phyloP scores from a whole-genome alignment of 73 alveolate genomes.

The Paraurostyla sp. region DNA sequence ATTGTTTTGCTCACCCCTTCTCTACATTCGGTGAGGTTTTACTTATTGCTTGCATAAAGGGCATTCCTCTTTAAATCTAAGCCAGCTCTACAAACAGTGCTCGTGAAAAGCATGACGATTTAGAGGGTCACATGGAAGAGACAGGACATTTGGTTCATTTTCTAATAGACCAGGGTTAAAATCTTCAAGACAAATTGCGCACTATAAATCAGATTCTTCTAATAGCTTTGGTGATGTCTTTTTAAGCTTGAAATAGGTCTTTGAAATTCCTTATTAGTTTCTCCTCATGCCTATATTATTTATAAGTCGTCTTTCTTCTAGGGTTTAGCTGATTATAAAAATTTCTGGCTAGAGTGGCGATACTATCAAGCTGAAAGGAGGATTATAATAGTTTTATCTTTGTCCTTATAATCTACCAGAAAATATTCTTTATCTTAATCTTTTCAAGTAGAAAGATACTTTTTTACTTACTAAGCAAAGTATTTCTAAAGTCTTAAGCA shows the following conservation, averaged over 20 bases:
- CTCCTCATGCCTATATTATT: background rate
- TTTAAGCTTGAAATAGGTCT: constrained; percentile 22
- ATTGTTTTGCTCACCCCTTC: background rate
- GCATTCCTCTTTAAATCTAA: constrained; percentile 50
- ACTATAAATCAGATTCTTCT: background rate
- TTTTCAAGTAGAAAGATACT: background rate
- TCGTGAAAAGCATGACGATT: constrained; percentile 66
- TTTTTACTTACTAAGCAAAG: background rate
- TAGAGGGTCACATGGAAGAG: constrained; percentile 28
- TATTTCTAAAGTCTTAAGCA: constrained; percentile 2
- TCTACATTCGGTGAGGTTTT: constrained; percentile 6
- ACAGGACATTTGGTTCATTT: background rate
- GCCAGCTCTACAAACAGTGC: constrained; percentile 55
- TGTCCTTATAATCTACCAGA: background rate
- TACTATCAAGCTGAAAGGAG: background rate
- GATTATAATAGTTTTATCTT: background rate
- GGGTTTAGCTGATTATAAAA: background rate
- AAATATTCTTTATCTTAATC: background rate
- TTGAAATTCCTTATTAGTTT: background rate
- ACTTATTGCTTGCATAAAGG: constrained; percentile 60
- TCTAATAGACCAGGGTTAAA: background rate
- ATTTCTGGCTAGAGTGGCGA: constrained; percentile 27
- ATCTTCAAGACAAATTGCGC: constrained; percentile 48
- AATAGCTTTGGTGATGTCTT: background rate
- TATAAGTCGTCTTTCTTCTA: background rate